Percentiles rank a stretch among this genome's conserved stretches.
These are phyloP conservation scores for Clavariopsis aquatica DNA, from an alignment of 495 filamentous ascomycete species.

Conservation along the genomic window DNA sequence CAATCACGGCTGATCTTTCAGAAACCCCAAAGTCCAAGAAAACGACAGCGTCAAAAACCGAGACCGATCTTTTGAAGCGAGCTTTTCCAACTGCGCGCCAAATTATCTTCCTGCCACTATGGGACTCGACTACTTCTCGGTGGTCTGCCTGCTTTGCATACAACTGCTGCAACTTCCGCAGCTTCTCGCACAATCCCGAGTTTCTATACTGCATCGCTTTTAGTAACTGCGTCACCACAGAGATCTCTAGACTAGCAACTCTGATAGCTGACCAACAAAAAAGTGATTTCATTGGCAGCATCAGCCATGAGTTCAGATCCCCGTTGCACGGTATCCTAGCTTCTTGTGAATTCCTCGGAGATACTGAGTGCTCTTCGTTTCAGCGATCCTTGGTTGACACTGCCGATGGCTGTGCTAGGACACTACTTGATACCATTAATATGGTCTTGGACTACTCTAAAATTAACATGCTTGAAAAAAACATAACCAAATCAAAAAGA, in stretches of 20 bases:
- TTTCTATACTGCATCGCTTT: slow-evolving; percentile 40
- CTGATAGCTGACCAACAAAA: slow-evolving; percentile 6
- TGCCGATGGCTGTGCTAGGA: slow-evolving; percentile 11
- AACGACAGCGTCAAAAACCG: background rate
- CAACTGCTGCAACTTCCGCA: slow-evolving; percentile 30
- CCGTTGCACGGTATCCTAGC: slow-evolving; percentile 30
- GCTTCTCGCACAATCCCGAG: slow-evolving; percentile 40
- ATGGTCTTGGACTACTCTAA: slow-evolving; percentile 21
- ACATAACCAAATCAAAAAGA: background rate
- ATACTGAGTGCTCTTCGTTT: slow-evolving; percentile 2
- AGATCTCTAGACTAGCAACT: slow-evolving; percentile 38
- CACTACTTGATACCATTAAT: slow-evolving; percentile 20
- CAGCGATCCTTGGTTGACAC: slow-evolving; percentile 13
- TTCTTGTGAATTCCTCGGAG: slow-evolving; percentile 19
- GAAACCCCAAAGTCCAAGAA: background rate
- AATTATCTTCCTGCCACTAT: slow-evolving; percentile 42
- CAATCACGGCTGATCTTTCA: background rate
- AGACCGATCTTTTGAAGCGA: slow-evolving; percentile 5
- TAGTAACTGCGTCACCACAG: slow-evolving; percentile 40
- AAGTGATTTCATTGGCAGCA: slow-evolving; percentile 17
- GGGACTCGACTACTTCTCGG: slow-evolving; percentile 25
- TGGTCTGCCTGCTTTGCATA: slow-evolving; percentile 34
- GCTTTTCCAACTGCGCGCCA: background rate
- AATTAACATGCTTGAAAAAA: slow-evolving; percentile 21
- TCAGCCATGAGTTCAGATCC: slow-evolving; percentile 27